Evolutionary conservation across 129 eudicot genomes (phyloP).

Genomic region (Escallonia herrerae): DNA sequence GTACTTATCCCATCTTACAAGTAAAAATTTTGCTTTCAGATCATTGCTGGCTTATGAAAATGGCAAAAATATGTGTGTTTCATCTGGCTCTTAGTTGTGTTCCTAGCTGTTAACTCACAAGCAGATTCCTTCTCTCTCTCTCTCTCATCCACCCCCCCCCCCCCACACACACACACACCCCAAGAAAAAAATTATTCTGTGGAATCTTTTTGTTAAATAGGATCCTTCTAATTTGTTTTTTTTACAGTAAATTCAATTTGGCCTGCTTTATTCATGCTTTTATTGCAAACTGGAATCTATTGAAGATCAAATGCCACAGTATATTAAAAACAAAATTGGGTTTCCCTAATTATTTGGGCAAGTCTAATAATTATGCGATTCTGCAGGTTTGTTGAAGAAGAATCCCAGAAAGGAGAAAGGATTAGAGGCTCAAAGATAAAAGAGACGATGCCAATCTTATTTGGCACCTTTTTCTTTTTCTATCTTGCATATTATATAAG

Average conservation of each 20-base stretch:
- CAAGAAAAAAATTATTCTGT: not conserved
- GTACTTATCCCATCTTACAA: too few species aligned
- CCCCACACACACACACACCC: too few species aligned
- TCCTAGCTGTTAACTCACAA: too few species aligned
- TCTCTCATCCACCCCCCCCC: too few species aligned
- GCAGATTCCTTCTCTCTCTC: too few species aligned
- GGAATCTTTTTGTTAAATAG: not conserved
- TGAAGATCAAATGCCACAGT: not conserved
- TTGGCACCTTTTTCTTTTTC: too few species aligned
- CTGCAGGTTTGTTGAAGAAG: slow-evolving; percentile 38
- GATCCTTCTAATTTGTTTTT: slow-evolving; percentile 1
- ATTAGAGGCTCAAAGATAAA: slow-evolving; percentile 42
- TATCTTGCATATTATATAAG: too few species aligned
- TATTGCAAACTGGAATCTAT: slow-evolving; percentile 4
- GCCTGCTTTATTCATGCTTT: not conserved
- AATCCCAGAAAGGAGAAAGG: slow-evolving; percentile 46
- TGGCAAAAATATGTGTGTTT: too few species aligned
- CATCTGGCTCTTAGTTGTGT: too few species aligned
- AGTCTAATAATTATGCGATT: not conserved
- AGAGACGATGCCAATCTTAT: not conserved
- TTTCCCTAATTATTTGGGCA: too few species aligned
- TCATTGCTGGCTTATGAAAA: not conserved
- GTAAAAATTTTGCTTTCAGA: not conserved
- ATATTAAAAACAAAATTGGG: too few species aligned
- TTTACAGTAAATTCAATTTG: not conserved